Conservation (phyloP, 2,329 filamentous ascomycete species). For the Talaromyces albobiverticillius region DNA sequence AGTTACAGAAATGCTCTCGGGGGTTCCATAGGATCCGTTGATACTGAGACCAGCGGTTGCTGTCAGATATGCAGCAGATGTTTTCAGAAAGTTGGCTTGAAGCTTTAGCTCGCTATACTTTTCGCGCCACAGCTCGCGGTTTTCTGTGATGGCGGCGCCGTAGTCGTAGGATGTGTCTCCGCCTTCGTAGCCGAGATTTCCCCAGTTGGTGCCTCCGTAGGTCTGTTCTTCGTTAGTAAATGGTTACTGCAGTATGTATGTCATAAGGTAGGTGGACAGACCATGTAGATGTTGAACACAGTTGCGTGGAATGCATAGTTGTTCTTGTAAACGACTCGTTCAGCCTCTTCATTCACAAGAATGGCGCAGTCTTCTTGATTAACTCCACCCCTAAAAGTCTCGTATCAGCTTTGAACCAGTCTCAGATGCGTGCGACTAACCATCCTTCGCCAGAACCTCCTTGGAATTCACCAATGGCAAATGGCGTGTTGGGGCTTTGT, state of each 20-base stretch:
- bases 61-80: slow-evolving; percentile 66
- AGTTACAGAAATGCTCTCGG: slow-evolving; percentile 56
- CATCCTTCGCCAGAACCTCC: slow-evolving; percentile 20
- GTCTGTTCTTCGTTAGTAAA: slow-evolving; percentile 32
- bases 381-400: slow-evolving; percentile 11
- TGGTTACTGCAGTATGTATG: neutral
- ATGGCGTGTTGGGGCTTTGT: slow-evolving; percentile 24
- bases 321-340: neutral
- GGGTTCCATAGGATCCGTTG: slow-evolving; percentile 49
- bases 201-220: slow-evolving; percentile 68
- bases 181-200: slow-evolving; percentile 68
- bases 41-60: slow-evolving; percentile 50
- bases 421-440: neutral
- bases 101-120: slow-evolving; percentile 80
- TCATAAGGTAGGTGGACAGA: neutral
- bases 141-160: slow-evolving; percentile 64
- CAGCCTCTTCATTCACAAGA: neutral
- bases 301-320: neutral
- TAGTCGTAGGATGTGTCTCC: slow-evolving; percentile 63
- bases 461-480: slow-evolving; percentile 26
- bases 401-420: neutral
- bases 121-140: slow-evolving; percentile 64
- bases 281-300: slow-evolving; percentile 1
- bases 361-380: neutral
- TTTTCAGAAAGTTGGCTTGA: slow-evolving; percentile 69